Percentiles rank a stretch among this genome's conserved stretches.
Conservation (phyloP, 352 stramenopile species). For the Globisporangium irregulare region DNA sequence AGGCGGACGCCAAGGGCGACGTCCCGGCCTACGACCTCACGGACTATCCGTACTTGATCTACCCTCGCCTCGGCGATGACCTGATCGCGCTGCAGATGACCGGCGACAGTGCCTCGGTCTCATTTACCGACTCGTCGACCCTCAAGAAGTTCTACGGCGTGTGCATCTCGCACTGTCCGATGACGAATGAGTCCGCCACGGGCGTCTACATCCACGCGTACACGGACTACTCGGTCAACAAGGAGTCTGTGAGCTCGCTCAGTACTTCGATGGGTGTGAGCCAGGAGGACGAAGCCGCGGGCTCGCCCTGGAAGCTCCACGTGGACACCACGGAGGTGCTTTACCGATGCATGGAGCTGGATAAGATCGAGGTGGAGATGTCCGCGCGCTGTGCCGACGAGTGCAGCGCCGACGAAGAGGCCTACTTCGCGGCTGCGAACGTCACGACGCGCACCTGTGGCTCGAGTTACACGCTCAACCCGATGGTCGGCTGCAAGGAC, state of each 20-base stretch:
- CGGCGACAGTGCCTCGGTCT: slow-evolving; percentile 13
- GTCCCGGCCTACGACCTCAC: slow-evolving; percentile 65
- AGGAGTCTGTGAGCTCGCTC: slow-evolving; percentile 35
- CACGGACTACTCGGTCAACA: slow-evolving; percentile 40
- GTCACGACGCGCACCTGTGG: slow-evolving; percentile 38
- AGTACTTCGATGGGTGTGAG: slow-evolving; percentile 18
- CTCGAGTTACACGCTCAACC: slow-evolving; percentile 38
- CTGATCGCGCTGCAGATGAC: slow-evolving; percentile 27
- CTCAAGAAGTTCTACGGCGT: slow-evolving; percentile 49
- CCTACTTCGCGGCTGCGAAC: slow-evolving; percentile 26
- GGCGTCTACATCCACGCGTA: slow-evolving; percentile 62
- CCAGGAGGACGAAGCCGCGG: slow-evolving; percentile 50
- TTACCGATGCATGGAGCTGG: slow-evolving; percentile 70
- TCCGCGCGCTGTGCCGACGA: slow-evolving; percentile 61
- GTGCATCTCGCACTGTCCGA: slow-evolving; percentile 46
- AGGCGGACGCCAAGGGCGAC: slow-evolving; percentile 36
- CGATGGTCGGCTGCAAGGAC: slow-evolving; percentile 49
- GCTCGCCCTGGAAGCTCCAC: slow-evolving; percentile 58
- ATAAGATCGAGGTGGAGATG: slow-evolving; percentile 39
- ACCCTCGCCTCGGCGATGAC: slow-evolving; percentile 64
- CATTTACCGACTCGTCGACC: slow-evolving; percentile 20
- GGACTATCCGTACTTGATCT: slow-evolving; percentile 65
- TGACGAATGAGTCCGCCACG: slow-evolving; percentile 31
- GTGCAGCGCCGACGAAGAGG: slow-evolving; percentile 42
- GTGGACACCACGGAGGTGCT: slow-evolving; percentile 65